These are phyloP conservation scores for Fusarium aywerte DNA, from an alignment of 2,329 filamentous ascomycete genomes.

Conservation along the genomic window DNA sequence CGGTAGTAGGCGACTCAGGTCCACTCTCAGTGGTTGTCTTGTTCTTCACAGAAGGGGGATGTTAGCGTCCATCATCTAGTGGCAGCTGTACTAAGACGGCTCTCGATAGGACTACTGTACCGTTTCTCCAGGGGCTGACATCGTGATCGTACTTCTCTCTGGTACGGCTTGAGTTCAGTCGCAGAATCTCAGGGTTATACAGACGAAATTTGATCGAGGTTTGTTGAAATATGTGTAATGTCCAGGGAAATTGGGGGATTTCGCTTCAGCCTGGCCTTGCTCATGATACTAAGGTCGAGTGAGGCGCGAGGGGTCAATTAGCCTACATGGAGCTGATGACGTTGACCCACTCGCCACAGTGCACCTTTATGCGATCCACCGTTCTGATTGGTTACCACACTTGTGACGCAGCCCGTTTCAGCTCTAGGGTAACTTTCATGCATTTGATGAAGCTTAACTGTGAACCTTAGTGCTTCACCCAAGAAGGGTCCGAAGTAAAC, in stretches of 20 bases:
- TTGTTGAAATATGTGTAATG: conserved; percentile 14
- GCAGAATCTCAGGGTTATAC: conserved; percentile 1
- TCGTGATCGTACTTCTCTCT: conserved; percentile 41
- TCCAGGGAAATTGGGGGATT: conserved; percentile 44
- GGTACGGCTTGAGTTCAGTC: conserved; percentile 1
- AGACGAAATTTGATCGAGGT: conserved; percentile 19
- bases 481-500: neutral
- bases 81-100: conserved; percentile 17
- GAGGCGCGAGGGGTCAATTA: conserved; percentile 48
- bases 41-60: conserved; percentile 49
- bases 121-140: conserved; percentile 58
- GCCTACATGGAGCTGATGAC: conserved; percentile 52
- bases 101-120: conserved; percentile 50
- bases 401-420: neutral
- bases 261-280: conserved; percentile 45
- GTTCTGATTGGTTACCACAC: conserved; percentile 24
- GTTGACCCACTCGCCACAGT: conserved; percentile 52
- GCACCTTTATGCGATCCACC: neutral
- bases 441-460: conserved; percentile 1
- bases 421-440: conserved; percentile 31
- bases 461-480: neutral
- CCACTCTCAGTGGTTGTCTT: conserved; percentile 57
- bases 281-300: conserved; percentile 47
- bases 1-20: conserved; percentile 74
- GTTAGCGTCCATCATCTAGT: conserved; percentile 38